Percentiles rank a stretch among this genome's conserved stretches.
Evolutionary conservation across 2,329 filamentous ascomycete species (phyloP).

Genomic region (Pseudogymnoascus sp.): DNA sequence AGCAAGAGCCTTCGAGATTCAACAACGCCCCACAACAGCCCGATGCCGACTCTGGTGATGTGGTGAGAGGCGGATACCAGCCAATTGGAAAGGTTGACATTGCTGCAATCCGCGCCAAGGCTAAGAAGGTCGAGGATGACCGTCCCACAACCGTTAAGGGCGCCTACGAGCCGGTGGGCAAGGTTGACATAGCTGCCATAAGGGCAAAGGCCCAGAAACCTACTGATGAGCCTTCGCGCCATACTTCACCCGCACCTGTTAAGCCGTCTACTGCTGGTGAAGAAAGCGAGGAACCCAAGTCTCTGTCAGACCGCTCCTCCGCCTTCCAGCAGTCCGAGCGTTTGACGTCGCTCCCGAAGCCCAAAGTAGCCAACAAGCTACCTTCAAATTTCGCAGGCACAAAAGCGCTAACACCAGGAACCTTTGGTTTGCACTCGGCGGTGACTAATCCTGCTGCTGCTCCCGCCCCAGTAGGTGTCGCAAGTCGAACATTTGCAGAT

Average conservation of each 20-base stretch:
- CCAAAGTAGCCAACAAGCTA: slow-evolving; percentile 89
- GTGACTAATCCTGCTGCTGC: slow-evolving; percentile 40
- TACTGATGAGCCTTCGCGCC: slow-evolving; percentile 27
- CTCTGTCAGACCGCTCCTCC: slow-evolving; percentile 65
- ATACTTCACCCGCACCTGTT: slow-evolving; percentile 35
- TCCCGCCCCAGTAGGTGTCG: slow-evolving; percentile 60
- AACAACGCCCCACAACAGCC: slow-evolving; percentile 39
- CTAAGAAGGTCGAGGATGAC: slow-evolving; percentile 61
- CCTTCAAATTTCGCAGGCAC: slow-evolving; percentile 72
- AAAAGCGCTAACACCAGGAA: slow-evolving; percentile 73
- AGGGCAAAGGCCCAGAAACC: slow-evolving; percentile 70
- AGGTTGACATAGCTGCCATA: slow-evolving; percentile 95
- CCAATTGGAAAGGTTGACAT: slow-evolving; percentile 98
- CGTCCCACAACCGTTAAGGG: slow-evolving; percentile 81
- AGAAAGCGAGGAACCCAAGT: slow-evolving; percentile 46
- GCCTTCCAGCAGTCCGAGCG: slow-evolving; percentile 71
- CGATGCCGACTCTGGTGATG: slow-evolving; percentile 39
- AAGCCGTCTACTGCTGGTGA: slow-evolving; percentile 29
- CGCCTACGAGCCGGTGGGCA: slow-evolving; percentile 87
- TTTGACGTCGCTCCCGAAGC: slow-evolving; percentile 81
- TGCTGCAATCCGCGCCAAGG: slow-evolving; percentile 73
- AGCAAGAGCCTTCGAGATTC: slow-evolving; percentile 56
- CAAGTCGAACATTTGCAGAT: slow-evolving; percentile 89
- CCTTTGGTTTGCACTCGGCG: slow-evolving; percentile 56
- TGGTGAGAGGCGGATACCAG: slow-evolving; percentile 82